Base-by-base conservation (phyloP, 202 grass and related monocot genomes). In the Zoysia matrella region DNA sequence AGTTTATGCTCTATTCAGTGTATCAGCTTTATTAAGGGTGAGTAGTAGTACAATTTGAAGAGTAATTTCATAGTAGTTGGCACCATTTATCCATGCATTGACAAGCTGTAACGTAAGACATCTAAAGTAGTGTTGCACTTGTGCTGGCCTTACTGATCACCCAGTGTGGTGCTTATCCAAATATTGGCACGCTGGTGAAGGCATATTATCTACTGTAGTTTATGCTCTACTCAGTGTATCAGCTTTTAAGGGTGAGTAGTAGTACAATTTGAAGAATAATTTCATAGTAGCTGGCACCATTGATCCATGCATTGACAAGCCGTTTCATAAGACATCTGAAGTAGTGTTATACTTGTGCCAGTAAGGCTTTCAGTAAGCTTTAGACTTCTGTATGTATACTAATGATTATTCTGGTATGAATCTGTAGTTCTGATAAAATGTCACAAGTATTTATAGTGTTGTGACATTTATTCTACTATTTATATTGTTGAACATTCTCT, bases 191-290 rank as follows among this genome's bases (percentile, higher is more conserved):
- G 89, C 73, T 88, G 85, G 96, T 51, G 96, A 98, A 93, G 77
- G 90, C 78, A 47, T 98, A 51, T 70, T 98, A 76, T 98, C 90
- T 44, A 95, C 90, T 89, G 52, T 98, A 72, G 10, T 98, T 55
- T 98, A 93, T 88, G 90, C 92, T 91, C 83, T 98, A 61, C 90
- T 98, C 85, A 90, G 92, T 85, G 92, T 98, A 74, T 98, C 92
- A 65, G 92, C 90, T 98, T 81, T 91, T 90, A 77, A 98, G 96
- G 92, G 95, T 98, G 83, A 67, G 80, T 84, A 58, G 22, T 30
- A 30, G 22, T 30, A 30, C 39, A 78, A 12, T 68, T 71, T 79
- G 8, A 79, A 72, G 54, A 82, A 49, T 63, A 82, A 42, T 88
- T 70, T 50, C 12, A 69, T 73, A 51, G 18, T 51, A 69, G 1